These are phyloP conservation scores for Boletus subcaerulescens DNA, from an alignment of 768 basidiomycete genomes.

Conservation along the genomic window DNA sequence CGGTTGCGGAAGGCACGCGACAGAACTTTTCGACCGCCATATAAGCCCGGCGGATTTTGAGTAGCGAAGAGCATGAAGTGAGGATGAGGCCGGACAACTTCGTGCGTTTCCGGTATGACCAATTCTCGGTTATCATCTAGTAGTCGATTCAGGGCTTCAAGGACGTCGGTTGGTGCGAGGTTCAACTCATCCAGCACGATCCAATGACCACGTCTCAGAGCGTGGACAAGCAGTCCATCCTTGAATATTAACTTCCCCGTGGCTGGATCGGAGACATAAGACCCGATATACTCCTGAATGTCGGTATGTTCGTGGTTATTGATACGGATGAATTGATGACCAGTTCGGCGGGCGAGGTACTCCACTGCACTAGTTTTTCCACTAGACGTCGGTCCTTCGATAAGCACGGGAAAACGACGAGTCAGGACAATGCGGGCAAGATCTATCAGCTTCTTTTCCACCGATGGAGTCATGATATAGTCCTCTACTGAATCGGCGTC, in stretches of 20 bases:
- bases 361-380: constrained; percentile 98
- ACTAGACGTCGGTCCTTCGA: constrained; percentile 96
- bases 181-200: constrained; percentile 98
- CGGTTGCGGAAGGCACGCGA: constrained; percentile 97
- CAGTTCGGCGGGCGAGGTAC: constrained; percentile 88
- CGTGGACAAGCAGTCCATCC: constrained; percentile 91
- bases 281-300: constrained; percentile 97
- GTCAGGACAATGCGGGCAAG: constrained; percentile 90
- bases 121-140: constrained; percentile 97
- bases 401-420: constrained; percentile 87
- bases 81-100: constrained; percentile 89
- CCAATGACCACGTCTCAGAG: constrained; percentile 91
- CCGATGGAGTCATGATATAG: constrained; percentile 94
- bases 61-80: constrained; percentile 99
- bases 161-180: constrained; percentile 94
- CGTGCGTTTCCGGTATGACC: constrained; percentile 92
- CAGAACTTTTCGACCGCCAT: constrained; percentile 90
- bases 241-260: constrained; percentile 95
- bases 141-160: constrained; percentile 94
- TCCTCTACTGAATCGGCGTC: constrained; percentile 64
- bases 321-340: constrained; percentile 95
- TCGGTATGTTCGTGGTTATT: constrained; percentile 99
- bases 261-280: constrained; percentile 88
- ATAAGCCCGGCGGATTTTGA: constrained; percentile 95
- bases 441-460: constrained; percentile 90